Evolutionary conservation across 2,329 filamentous ascomycete species (phyloP).

Genomic region (Nothomitra cinnamomea): DNA sequence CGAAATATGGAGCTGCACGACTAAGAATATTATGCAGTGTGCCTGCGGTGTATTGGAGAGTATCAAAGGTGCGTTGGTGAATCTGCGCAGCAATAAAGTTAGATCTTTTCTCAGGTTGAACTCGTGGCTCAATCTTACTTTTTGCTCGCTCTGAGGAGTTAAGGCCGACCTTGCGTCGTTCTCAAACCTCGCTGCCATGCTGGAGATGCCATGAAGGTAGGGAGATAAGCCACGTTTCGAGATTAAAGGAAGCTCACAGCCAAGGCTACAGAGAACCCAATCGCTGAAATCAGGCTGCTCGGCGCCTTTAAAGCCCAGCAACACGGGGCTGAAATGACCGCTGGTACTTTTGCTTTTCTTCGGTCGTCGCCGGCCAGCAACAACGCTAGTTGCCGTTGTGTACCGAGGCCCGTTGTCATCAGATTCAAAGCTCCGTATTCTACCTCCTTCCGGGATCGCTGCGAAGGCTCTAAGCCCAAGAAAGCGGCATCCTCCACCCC

Average conservation of each 20-base stretch:
- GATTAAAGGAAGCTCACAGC: background rate
- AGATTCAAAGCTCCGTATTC: background rate
- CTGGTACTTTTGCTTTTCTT: background rate
- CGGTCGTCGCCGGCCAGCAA: background rate
- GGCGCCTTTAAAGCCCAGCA: background rate
- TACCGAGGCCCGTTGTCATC: background rate
- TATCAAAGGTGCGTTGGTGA: background rate
- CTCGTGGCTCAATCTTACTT: too few species aligned
- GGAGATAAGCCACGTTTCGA: background rate
- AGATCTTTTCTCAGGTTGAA: background rate
- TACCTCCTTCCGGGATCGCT: background rate
- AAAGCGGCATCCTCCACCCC: constrained; percentile 2
- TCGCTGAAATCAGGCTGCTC: constrained; percentile 4
- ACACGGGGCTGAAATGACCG: background rate
- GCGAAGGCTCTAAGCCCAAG: background rate
- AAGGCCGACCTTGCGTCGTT: background rate
- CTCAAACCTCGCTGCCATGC: background rate
- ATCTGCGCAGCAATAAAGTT: background rate
- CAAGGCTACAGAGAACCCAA: background rate
- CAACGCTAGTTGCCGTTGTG: background rate
- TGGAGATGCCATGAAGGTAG: background rate
- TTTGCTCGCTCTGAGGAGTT: background rate
- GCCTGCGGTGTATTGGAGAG: background rate
- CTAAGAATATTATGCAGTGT: background rate
- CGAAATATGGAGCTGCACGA: background rate